Percentiles rank a stretch among this genome's conserved stretches.
These are phyloP conservation scores for Aspergillus sp. DNA, from an alignment of 2,329 filamentous ascomycete species.

Conservation along the genomic window DNA sequence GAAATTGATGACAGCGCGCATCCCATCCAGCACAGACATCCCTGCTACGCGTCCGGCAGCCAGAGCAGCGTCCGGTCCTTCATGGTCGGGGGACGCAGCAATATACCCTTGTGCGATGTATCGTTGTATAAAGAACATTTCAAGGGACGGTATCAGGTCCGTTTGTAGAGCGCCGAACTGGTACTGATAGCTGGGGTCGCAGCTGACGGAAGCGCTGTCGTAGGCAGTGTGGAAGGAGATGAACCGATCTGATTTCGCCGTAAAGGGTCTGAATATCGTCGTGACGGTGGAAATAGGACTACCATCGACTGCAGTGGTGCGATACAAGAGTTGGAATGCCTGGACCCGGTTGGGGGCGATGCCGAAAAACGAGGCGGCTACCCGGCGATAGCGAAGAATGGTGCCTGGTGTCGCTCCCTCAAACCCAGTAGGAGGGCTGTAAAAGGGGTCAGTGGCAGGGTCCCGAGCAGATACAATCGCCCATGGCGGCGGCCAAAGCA, in stretches of 20 bases:
- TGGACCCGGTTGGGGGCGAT: conserved; percentile 22
- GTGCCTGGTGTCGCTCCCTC: neutral
- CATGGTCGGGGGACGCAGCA: conserved; percentile 50
- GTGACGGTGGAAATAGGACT: conserved; percentile 41
- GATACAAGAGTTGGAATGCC: conserved; percentile 42
- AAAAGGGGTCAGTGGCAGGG: conserved; percentile 9
- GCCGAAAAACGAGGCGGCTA: conserved; percentile 3
- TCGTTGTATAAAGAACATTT: conserved; percentile 31
- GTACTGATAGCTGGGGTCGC: conserved; percentile 31
- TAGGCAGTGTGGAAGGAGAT: conserved; percentile 46
- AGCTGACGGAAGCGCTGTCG: conserved; percentile 26
- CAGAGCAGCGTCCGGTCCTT: conserved; percentile 49
- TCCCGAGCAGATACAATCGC: neutral
- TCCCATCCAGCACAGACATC: conserved; percentile 46
- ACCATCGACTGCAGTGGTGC: conserved; percentile 39
- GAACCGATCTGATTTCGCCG: conserved; percentile 28
- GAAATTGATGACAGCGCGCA: conserved; percentile 42
- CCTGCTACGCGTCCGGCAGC: conserved; percentile 43
- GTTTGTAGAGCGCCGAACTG: conserved; percentile 32
- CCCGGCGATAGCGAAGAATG: neutral
- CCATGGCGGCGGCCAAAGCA: neutral
- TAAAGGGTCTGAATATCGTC: conserved; percentile 39
- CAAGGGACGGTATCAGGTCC: conserved; percentile 34
- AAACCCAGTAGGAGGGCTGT: neutral
- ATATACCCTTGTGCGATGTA: conserved; percentile 48